Evolutionary conservation across 2,329 filamentous ascomycete species (phyloP), one percentile per base, ranked within the genome.

Genomic region (Cordyceps tenuipes): DNA sequence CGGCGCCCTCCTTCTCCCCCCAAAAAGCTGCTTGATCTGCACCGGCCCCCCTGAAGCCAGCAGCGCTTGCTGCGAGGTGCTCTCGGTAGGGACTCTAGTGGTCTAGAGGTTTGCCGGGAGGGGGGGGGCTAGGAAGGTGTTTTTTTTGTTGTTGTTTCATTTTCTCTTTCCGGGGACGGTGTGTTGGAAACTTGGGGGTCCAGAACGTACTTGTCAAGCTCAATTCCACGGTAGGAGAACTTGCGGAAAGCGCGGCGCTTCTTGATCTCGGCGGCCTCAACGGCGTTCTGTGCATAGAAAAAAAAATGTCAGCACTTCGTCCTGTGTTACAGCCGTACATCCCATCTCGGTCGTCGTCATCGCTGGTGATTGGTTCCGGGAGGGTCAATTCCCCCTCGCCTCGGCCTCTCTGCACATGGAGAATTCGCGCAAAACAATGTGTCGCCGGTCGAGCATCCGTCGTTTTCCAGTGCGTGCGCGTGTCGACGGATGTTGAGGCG

Each of bases 191-290:
- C 23, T 23, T 23, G 2, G 23, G 23, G 23, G 23, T 23, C 23
- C 23, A 23, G 4, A 68, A 82, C 91, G 75, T 92, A 97, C 93
- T 96, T 90, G 79, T 99, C 94, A 79, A 99, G 92, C 81, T 99
- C 94, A 80, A 99, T 90, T 76, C 94, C 94, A 77, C 94, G 90
- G 90, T 97, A 99, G 71, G 92, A 94, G 79, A 97, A 99, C 89
- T 97, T 99, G 84, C 91, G 90, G 90, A 97, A 97, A 72, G 91
- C 83, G 93, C 94, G 96, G 85, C 89, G 96, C 86, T 90, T 96
- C 91, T 97, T 99, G 81, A 99, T 83, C 90, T 97, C 94, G 77
- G 91, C 93, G 81, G 93, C 93, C 86, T 94, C 90, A 84, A 95
- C 91, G 78, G 92, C 88, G 84, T 97, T 93, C 91, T 96, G 73